Conservation (phyloP, 139 green algal species). For the Parachlorella kessleri region DNA sequence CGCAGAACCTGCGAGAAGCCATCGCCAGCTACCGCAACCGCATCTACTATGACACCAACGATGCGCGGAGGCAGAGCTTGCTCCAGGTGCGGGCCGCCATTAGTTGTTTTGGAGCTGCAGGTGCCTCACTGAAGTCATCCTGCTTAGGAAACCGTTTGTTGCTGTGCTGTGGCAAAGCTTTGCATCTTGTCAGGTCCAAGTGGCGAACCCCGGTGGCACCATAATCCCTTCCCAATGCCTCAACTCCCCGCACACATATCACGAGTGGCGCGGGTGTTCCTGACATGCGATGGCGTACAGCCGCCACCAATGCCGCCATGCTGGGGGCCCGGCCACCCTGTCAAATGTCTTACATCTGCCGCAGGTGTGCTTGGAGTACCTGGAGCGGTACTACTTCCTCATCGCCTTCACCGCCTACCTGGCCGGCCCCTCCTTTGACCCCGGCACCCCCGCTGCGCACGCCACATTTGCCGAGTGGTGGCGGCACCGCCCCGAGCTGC, state of each 20-base stretch:
- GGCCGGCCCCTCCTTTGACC: conserved; percentile 58
- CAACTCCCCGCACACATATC: too few relatives aligned
- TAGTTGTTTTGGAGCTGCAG: too few relatives aligned
- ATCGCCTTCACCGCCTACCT: conserved; percentile 90
- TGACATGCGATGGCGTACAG: too few relatives aligned
- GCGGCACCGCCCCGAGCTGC: conserved; percentile 72
- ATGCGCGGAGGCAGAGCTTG: conserved; percentile 74
- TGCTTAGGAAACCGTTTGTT: too few relatives aligned
- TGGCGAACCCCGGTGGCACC: too few relatives aligned
- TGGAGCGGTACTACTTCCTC: conserved; percentile 84
- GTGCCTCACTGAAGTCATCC: too few relatives aligned
- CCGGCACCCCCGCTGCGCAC: conserved; percentile 44
- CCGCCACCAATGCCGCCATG: too few relatives aligned
- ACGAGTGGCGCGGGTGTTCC: too few relatives aligned
- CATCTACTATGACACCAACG: conserved; percentile 80
- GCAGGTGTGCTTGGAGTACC: conserved; percentile 85
- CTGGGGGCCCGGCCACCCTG: too few relatives aligned
- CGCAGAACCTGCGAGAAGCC: conserved; percentile 88
- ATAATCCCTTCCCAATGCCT: too few relatives aligned
- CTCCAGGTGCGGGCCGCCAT: conserved; percentile 75
- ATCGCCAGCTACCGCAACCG: conserved; percentile 82
- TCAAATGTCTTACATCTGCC: neutral
- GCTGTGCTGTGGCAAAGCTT: too few relatives aligned
- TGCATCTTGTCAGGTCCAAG: too few relatives aligned
- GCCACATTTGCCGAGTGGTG: conserved; percentile 77